These are phyloP conservation scores for Gremmenia infestans DNA, from an alignment of 2,329 filamentous ascomycete genomes.

Conservation along the genomic window DNA sequence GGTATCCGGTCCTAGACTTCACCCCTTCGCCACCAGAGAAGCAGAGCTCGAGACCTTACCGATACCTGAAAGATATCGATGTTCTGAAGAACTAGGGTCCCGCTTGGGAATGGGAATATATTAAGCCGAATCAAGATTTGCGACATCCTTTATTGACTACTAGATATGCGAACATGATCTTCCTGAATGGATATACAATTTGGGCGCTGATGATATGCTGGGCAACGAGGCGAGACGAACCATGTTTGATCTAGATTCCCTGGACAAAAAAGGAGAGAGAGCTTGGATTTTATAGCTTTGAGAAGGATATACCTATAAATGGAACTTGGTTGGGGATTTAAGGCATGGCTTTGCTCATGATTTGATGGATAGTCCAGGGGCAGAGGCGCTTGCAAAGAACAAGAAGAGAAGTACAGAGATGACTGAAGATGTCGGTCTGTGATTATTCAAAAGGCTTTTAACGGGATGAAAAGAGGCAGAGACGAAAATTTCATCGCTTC, in stretches of 20 bases:
- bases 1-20: constrained; percentile 43
- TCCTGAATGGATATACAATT: constrained; percentile 16
- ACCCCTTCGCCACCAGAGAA: constrained; percentile 30
- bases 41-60: constrained; percentile 30
- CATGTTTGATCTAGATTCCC: constrained; percentile 13
- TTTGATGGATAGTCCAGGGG: constrained; percentile 8
- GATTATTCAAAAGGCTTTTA: constrained; percentile 19
- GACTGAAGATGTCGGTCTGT: constrained; percentile 13
- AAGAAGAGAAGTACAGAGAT: constrained; percentile 8
- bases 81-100: constrained; percentile 13
- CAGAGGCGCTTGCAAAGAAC: constrained; percentile 12
- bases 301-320: constrained; percentile 17
- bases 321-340: constrained; percentile 13
- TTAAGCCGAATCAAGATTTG: constrained; percentile 21
- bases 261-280: constrained; percentile 6
- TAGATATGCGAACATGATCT: constrained; percentile 20
- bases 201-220: constrained; percentile 20
- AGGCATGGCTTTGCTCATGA: constrained; percentile 20
- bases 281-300: constrained; percentile 12
- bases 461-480: neutral
- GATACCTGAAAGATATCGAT: constrained; percentile 19
- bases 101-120: constrained; percentile 23
- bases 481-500: too few species aligned
- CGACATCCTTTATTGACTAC: constrained; percentile 23
- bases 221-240: constrained; percentile 14